Conservation (phyloP, 2,329 filamentous ascomycete genomes). For the Pyrenochaeta sp. region DNA sequence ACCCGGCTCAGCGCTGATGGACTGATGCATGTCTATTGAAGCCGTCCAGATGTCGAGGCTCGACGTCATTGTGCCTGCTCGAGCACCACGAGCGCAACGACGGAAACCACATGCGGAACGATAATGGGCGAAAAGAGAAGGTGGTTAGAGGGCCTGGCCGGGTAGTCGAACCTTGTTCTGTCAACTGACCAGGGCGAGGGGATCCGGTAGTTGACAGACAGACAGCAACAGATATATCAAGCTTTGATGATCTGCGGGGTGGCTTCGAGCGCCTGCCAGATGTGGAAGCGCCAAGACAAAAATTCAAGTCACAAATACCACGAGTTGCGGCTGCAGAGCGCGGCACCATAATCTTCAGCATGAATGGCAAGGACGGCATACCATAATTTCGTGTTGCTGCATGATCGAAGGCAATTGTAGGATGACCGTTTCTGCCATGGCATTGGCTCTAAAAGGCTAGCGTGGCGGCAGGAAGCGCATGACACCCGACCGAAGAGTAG, state of each 20-base stretch:
- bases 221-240: conserved; percentile 6
- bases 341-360: neutral
- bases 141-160: neutral
- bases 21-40: conserved; percentile 34
- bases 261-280: conserved; percentile 1
- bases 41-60: conserved; percentile 25
- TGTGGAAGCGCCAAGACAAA: conserved; percentile 1
- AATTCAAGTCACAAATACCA: neutral
- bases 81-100: conserved; percentile 1
- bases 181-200: conserved; percentile 10
- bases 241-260: conserved; percentile 15
- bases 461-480: too few species aligned
- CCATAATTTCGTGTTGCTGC: too few species aligned
- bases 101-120: conserved; percentile 10
- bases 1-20: conserved; percentile 17
- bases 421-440: too few species aligned
- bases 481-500: too few species aligned
- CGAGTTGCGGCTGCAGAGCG: neutral
- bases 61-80: conserved; percentile 31
- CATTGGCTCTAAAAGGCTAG: too few species aligned
- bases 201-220: conserved; percentile 1
- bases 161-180: neutral
- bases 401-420: too few species aligned
- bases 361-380: too few species aligned
- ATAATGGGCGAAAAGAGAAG: conserved; percentile 16